phyloP scores from a whole-genome alignment of 768 basidiomycete genomes.

The Suillus subaureus region DNA sequence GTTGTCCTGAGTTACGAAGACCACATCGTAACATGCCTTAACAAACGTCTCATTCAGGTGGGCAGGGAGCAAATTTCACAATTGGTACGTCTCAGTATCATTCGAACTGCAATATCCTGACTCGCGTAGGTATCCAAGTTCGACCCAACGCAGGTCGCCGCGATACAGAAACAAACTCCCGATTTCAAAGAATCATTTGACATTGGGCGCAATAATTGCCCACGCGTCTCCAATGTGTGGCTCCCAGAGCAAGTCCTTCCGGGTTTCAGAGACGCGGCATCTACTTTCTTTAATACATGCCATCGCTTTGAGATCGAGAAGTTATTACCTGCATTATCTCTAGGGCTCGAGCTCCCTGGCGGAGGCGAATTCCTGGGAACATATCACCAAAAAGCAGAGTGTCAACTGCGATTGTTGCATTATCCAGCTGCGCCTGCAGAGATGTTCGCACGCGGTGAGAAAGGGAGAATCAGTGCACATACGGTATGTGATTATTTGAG shows the following conservation, averaged over 20 bases:
- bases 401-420: conserved; percentile 59
- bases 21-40: not conserved
- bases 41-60: conserved; percentile 27
- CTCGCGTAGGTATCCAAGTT: conserved; percentile 33
- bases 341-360: conserved; percentile 46
- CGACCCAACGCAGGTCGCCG: conserved; percentile 31
- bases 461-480: conserved; percentile 38
- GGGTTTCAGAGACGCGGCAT: conserved; percentile 53
- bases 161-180: conserved; percentile 34
- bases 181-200: conserved; percentile 59
- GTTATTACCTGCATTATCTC: conserved; percentile 50
- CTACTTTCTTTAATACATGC: conserved; percentile 50
- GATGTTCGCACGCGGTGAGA: conserved; percentile 29
- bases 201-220: conserved; percentile 44
- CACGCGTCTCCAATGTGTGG: conserved; percentile 58
- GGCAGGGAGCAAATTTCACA: conserved; percentile 44
- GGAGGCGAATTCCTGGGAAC: conserved; percentile 43
- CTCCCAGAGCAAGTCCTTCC: conserved; percentile 52
- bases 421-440: conserved; percentile 45
- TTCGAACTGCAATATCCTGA: not conserved
- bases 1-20: conserved; percentile 1
- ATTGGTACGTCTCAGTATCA: conserved; percentile 10
- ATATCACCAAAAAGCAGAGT: conserved; percentile 46
- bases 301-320: conserved; percentile 36
- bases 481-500: conserved; percentile 17